Conservation (phyloP, 345 rosid species). For the Salix arbutifolia region DNA sequence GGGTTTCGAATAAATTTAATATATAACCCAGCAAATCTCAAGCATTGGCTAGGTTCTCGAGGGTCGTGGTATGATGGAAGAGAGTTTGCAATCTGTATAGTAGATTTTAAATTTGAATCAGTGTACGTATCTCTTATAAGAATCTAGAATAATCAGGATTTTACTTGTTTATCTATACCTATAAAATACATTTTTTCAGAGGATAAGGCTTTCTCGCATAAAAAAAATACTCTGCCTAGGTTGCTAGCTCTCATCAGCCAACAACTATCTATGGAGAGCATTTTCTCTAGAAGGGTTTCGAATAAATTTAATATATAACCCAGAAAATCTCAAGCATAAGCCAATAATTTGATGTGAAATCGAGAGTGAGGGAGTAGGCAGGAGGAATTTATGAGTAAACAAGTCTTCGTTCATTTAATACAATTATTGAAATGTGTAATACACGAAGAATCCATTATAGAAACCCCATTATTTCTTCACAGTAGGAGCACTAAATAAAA, state of each 20-base stretch:
- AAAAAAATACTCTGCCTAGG: background rate
- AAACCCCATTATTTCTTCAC: background rate
- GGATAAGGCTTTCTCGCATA: fast-evolving
- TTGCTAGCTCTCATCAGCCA: slow-evolving; percentile 6
- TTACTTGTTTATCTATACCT: fast-evolving
- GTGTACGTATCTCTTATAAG: fast-evolving
- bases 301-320: too few relatives aligned
- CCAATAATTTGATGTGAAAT: slow-evolving; percentile 18
- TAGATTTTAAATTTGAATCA: too few relatives aligned
- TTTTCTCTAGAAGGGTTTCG: too few relatives aligned
- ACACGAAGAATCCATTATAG: slow-evolving; percentile 15
- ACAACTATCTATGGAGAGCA: background rate
- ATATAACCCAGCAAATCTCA: too few relatives aligned
- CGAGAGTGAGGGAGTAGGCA: slow-evolving; percentile 8
- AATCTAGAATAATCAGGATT: fast-evolving
- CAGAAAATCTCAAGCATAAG: background rate
- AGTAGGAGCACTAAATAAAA: slow-evolving; percentile 7
- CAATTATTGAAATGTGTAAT: slow-evolving; percentile 13
- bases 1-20: too few relatives aligned
- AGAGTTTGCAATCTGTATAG: too few relatives aligned
- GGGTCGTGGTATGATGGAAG: too few relatives aligned
- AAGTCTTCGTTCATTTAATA: slow-evolving; percentile 1
- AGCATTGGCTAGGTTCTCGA: too few relatives aligned
- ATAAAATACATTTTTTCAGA: too few relatives aligned
- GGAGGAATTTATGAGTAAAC: background rate